Percentiles rank a stretch among this genome's conserved stretches.
Evolutionary conservation across 148 eudicot species (phyloP).

Genomic region (Limonium bicolor): DNA sequence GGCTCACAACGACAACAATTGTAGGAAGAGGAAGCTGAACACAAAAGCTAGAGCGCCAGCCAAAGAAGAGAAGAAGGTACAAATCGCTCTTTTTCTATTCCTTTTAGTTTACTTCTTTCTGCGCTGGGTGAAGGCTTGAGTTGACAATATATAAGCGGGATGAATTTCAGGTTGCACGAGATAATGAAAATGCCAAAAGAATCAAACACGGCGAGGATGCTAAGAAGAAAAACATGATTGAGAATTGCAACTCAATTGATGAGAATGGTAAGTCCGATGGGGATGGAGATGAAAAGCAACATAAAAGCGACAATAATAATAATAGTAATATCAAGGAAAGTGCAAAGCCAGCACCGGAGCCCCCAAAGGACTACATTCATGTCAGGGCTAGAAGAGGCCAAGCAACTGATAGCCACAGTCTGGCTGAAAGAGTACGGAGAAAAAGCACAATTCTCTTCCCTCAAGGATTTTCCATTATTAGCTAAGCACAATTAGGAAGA

Average conservation of each 20-base stretch:
- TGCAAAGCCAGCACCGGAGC: slow-evolving; percentile 18
- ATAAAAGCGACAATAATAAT: no score
- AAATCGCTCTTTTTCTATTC: not conserved
- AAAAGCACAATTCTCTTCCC: not conserved
- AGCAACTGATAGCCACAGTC: slow-evolving; percentile 50
- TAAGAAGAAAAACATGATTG: slow-evolving; percentile 3
- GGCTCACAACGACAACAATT: slow-evolving; percentile 27
- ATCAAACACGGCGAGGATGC: slow-evolving; percentile 14
- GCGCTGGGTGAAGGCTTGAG: not conserved
- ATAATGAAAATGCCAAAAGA: slow-evolving; percentile 22
- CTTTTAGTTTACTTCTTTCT: not conserved
- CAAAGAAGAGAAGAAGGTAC: slow-evolving; percentile 3
- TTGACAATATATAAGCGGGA: slow-evolving; percentile 2
- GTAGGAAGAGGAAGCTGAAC: slow-evolving; percentile 57
- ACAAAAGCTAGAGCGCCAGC: slow-evolving; percentile 30
- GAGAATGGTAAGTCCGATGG: not conserved
- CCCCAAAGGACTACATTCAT: slow-evolving; percentile 53
- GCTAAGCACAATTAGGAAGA: no score
- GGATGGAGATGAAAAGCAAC: not conserved
- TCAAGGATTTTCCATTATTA: not conserved
- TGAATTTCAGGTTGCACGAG: slow-evolving; percentile 19
- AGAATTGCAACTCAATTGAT: slow-evolving; percentile 2
- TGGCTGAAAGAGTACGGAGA: slow-evolving; percentile 54
- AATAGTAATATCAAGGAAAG: no score
- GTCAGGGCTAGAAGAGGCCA: slow-evolving; percentile 54